Percentiles rank a stretch among this genome's conserved stretches.
Conservation (phyloP, 2,329 filamentous ascomycete genomes). For the Corniculantispora saksenae region DNA sequence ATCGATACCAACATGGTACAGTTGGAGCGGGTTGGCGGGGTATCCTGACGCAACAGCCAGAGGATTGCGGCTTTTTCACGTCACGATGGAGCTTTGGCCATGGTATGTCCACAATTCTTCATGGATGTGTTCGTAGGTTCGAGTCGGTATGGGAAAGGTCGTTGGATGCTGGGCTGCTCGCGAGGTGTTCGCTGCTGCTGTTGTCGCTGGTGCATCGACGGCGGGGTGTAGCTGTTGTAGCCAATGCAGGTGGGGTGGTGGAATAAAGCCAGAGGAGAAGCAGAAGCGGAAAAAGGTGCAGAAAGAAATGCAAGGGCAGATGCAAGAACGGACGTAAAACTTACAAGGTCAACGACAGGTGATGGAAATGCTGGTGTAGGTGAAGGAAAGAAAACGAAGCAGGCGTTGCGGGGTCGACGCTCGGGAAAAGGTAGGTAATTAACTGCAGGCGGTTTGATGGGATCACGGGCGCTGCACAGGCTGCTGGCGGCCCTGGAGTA, state of each 20-base stretch:
- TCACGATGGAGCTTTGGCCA: conserved; percentile 9
- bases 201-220: background rate
- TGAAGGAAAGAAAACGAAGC: conserved; percentile 3
- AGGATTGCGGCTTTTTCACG: conserved; percentile 11
- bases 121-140: background rate
- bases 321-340: background rate
- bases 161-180: background rate
- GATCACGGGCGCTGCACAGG: conserved; percentile 9
- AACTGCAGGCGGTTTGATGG: background rate
- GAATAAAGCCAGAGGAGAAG: background rate
- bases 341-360: conserved; percentile 2
- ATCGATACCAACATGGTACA: conserved; percentile 17
- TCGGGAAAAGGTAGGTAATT: background rate
- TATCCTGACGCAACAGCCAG: background rate
- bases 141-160: background rate
- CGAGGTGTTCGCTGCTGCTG: background rate
- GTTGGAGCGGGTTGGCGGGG: conserved; percentile 5
- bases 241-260: background rate
- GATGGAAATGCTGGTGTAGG: background rate
- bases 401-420: conserved; percentile 6
- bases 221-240: background rate
- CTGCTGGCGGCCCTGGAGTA: background rate
- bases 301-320: background rate
- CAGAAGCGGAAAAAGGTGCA: background rate
- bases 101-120: conserved; percentile 2